These are phyloP conservation scores for Huntiella omanensis DNA, from an alignment of 2,329 filamentous ascomycete genomes.

Conservation along the genomic window DNA sequence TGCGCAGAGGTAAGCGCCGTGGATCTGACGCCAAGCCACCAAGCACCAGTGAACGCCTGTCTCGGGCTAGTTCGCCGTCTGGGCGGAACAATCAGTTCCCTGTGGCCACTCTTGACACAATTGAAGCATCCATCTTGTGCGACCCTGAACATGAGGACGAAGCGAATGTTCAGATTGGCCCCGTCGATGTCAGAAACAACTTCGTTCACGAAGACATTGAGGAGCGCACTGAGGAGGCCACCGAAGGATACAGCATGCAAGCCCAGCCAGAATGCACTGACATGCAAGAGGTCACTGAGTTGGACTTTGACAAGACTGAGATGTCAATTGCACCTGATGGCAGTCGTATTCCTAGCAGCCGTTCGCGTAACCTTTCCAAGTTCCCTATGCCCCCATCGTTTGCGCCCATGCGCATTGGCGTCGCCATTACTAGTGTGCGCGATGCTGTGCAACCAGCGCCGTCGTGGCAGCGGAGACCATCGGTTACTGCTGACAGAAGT, in stretches of 20 bases:
- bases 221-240: conserved; percentile 1
- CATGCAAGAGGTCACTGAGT: background rate
- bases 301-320: background rate
- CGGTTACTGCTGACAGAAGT: background rate
- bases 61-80: conserved; percentile 2
- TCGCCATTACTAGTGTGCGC: background rate
- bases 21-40: conserved; percentile 13
- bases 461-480: background rate
- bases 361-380: conserved; percentile 13
- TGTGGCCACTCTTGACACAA: conserved; percentile 9
- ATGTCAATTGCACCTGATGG: conserved; percentile 2
- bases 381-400: conserved; percentile 5
- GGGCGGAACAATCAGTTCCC: conserved; percentile 7
- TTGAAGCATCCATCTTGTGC: conserved; percentile 11
- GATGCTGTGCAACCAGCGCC: background rate
- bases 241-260: conserved; percentile 1
- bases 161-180: background rate
- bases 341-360: background rate
- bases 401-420: background rate
- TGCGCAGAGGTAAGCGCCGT: conserved; percentile 33
- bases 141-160: conserved; percentile 4
- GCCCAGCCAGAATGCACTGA: conserved; percentile 2
- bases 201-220: background rate
- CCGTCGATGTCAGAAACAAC: background rate
- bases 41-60: background rate